A percentile compares a stretch with the other conserved stretches of the same genome.
phyloP scores from a whole-genome alignment of 2,329 filamentous ascomycete genomes.

The Cordyceps javanica region DNA sequence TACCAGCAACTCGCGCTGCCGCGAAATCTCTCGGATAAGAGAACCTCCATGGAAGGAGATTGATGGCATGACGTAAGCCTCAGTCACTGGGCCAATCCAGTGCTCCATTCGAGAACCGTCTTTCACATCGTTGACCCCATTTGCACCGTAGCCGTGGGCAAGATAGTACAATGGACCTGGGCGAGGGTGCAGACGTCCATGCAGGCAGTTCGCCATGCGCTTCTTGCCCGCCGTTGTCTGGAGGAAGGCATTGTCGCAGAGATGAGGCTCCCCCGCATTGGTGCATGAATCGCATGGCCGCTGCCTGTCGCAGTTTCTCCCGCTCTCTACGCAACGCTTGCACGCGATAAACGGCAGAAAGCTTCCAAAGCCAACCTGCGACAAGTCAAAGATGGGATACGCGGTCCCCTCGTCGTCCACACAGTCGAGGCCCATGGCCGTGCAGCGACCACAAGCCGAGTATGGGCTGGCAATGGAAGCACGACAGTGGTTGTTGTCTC shows the following conservation, averaged over 20 bases:
- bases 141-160: conserved; percentile 23
- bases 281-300: conserved; percentile 32
- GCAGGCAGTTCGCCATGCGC: conserved; percentile 15
- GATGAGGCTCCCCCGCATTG: conserved; percentile 15
- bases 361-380: conserved; percentile 26
- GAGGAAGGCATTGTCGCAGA: conserved; percentile 15
- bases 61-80: neutral
- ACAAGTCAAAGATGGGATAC: conserved; percentile 24
- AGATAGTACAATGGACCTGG: conserved; percentile 30
- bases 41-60: neutral
- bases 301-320: conserved; percentile 29
- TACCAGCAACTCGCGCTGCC: neutral
- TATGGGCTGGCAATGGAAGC: conserved; percentile 11
- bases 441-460: conserved; percentile 23
- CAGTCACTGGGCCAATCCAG: conserved; percentile 20
- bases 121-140: conserved; percentile 23
- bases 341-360: conserved; percentile 23
- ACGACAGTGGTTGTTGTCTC: conserved; percentile 17
- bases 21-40: neutral
- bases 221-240: neutral
- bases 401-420: conserved; percentile 2
- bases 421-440: conserved; percentile 27
- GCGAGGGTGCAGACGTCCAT: conserved; percentile 10
- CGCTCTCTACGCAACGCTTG: conserved; percentile 17
- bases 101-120: conserved; percentile 20